phyloP scores from a whole-genome alignment of 2,329 filamentous ascomycete species.

The Mariannaea sp. region DNA sequence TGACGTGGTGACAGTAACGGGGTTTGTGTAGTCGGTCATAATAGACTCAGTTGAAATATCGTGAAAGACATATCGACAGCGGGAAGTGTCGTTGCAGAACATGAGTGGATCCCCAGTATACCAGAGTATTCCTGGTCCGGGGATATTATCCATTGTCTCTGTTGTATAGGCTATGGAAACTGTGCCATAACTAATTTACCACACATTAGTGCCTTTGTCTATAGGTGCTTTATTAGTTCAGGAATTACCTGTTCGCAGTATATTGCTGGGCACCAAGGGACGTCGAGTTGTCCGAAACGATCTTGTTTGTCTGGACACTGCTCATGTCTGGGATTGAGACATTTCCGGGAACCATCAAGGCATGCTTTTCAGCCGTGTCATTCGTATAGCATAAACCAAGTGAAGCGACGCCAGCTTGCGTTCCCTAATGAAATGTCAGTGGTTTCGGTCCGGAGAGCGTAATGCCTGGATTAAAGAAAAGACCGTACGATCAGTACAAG shows the following conservation, averaged over 20 bases:
- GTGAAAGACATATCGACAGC: conserved; percentile 46
- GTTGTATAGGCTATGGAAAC: conserved; percentile 41
- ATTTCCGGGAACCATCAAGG: conserved; percentile 41
- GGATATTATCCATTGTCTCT: conserved; percentile 28
- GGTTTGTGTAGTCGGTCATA: conserved; percentile 11
- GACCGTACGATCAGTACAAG: conserved; percentile 21
- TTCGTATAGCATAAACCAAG: conserved; percentile 50
- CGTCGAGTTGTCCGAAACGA: conserved; percentile 33
- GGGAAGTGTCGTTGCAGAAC: conserved; percentile 39
- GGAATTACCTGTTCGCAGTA: conserved; percentile 47
- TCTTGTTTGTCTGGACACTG: conserved; percentile 40
- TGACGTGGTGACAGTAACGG: conserved; percentile 26
- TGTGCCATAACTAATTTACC: conserved; percentile 44
- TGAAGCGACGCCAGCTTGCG: conserved; percentile 50
- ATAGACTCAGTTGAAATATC: conserved; percentile 36
- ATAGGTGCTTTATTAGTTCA: rapidly evolving
- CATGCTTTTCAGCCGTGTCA: conserved; percentile 42
- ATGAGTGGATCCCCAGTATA: conserved; percentile 38
- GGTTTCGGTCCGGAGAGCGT: too few species aligned
- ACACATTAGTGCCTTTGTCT: rapidly evolving
- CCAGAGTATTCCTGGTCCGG: conserved; percentile 39
- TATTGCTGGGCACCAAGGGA: conserved; percentile 45
- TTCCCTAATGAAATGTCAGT: conserved; percentile 34
- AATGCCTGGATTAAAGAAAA: too few species aligned
- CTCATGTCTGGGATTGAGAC: conserved; percentile 46